A percentile compares a stretch with the other conserved stretches of the same genome.
Conservation (phyloP, 768 basidiomycete species). For the Tephrocybe sp. region DNA sequence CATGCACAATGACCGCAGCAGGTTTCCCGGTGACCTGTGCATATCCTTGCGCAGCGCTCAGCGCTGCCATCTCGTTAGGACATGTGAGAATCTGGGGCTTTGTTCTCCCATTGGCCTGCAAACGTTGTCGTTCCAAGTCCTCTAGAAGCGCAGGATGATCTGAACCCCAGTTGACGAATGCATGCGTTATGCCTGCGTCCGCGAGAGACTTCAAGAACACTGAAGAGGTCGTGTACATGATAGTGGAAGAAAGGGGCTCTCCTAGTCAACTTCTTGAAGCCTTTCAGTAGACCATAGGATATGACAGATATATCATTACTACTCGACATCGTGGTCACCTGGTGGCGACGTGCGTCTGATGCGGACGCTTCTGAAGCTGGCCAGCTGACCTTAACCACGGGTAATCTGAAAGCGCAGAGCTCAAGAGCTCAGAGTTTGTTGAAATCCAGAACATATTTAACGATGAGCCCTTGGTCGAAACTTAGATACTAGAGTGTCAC, state of each 20-base stretch:
- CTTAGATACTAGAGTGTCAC: no score
- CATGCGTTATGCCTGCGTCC: constrained; percentile 62
- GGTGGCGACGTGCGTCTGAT: neutral
- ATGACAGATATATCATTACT: neutral
- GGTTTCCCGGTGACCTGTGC: constrained; percentile 65
- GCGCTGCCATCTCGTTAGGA: constrained; percentile 77
- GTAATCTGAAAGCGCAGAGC: no score
- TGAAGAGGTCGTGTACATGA: constrained; percentile 63
- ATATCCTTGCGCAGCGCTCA: constrained; percentile 73
- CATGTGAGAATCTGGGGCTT: constrained; percentile 59
- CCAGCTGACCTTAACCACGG: neutral
- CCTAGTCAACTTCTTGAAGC: no score
- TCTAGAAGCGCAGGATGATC: constrained; percentile 75
- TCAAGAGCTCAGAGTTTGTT: no score
- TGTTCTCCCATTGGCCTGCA: constrained; percentile 34
- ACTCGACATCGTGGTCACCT: constrained; percentile 5
- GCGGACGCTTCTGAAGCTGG: no score
- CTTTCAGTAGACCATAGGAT: no score
- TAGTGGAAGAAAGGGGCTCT: neutral
- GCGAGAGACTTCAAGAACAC: constrained; percentile 57
- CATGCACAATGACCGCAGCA: constrained; percentile 74
- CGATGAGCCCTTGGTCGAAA: no score
- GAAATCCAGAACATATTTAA: no score
- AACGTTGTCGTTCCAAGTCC: constrained; percentile 60
- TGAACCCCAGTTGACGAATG: constrained; percentile 77